Conservation (phyloP, 108 stramenopile species). For the Nitzschia palea region DNA sequence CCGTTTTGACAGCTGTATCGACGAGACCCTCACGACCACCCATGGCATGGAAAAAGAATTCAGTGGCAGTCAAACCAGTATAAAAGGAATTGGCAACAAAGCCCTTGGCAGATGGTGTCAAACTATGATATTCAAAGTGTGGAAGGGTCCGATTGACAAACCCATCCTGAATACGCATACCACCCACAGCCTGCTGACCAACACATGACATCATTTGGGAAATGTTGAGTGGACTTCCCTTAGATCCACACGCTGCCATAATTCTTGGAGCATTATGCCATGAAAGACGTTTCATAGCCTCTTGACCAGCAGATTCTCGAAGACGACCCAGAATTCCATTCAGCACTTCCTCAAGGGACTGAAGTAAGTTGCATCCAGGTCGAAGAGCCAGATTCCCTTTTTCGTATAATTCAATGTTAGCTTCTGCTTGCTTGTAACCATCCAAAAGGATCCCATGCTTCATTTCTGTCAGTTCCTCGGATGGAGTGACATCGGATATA, state of each 20-base stretch:
- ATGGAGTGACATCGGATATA: slow-evolving; percentile 97
- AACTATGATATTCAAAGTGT: slow-evolving; percentile 83
- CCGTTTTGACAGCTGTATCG: slow-evolving; percentile 99
- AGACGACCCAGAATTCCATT: slow-evolving; percentile 93
- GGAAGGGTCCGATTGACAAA: slow-evolving; percentile 96
- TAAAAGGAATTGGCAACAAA: slow-evolving; percentile 98
- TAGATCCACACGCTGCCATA: slow-evolving; percentile 99
- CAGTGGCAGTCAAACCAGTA: slow-evolving; percentile 96
- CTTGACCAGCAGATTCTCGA: slow-evolving; percentile 93
- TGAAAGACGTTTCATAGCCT: slow-evolving; percentile 89
- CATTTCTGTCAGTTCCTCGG: slow-evolving; percentile 56
- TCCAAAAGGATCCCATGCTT: slow-evolving; percentile 83
- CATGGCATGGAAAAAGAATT: slow-evolving; percentile 99
- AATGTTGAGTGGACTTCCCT: slow-evolving; percentile 97
- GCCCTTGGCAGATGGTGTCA: slow-evolving; percentile 95
- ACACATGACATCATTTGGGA: slow-evolving; percentile 99
- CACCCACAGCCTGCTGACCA: slow-evolving; percentile 98
- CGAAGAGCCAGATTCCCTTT: slow-evolving; percentile 86
- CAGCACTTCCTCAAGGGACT: slow-evolving; percentile 96
- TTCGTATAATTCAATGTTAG: slow-evolving; percentile 83
- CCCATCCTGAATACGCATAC: slow-evolving; percentile 96
- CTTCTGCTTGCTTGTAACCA: slow-evolving; percentile 81
- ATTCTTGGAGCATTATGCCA: slow-evolving; percentile 91
- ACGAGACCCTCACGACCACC: slow-evolving; percentile 98
- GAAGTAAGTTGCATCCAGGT: slow-evolving; percentile 94